Evolutionary conservation across 2,329 filamentous ascomycete genomes (phyloP), one percentile per base, ranked within the genome.

Genomic region (Colletotrichum tanaceti): DNA sequence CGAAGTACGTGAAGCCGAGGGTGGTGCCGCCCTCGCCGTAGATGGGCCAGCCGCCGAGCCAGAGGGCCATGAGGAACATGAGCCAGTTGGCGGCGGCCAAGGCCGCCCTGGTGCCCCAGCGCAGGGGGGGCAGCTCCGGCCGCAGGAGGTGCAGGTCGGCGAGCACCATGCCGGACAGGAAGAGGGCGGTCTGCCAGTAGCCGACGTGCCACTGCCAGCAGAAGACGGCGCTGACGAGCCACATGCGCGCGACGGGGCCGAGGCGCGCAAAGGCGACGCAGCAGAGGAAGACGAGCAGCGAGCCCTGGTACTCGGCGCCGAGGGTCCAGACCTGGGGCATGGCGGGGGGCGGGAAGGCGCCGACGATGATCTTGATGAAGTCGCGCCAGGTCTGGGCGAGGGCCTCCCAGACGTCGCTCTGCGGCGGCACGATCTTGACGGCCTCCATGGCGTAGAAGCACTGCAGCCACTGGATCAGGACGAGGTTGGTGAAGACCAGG

Each of bases 251-350:
- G 16, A 77, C 68, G 3, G 77, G 80, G 38, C 80, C 79, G 39
- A 87, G 74, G 28, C 83, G 78, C 5, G 84, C 83, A 6, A 84
- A 82, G 28, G 81, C 86, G 2, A 87, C 61, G 24, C 87, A 75
- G 13, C 81, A 79, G 5, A 89, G 76, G 75, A 89, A 89, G n/a
- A 89, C 79, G 64, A 86, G 80, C 73, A 89, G 82, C 2, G 85
- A 88, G 74, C 84, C 86, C 68, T 84, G 80, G 73, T 87, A 88
- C 75, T 90, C 87, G 55, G 88, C 82, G 4, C 87, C 87, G 43
- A 90, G 89, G 4, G 87, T 89, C 87, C 87, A 90, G 20, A 89
- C 76, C 70, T 89, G 87, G 24, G 86, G 80, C 73, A 89, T 85
- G 73, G 88, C 87, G 39, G 75, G 79, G 3, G 44, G 65, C 5